Percentiles rank a stretch among this genome's conserved stretches.
phyloP scores from a whole-genome alignment of 2,329 filamentous ascomycete species.

The Myriosclerotinia duriaeana region DNA sequence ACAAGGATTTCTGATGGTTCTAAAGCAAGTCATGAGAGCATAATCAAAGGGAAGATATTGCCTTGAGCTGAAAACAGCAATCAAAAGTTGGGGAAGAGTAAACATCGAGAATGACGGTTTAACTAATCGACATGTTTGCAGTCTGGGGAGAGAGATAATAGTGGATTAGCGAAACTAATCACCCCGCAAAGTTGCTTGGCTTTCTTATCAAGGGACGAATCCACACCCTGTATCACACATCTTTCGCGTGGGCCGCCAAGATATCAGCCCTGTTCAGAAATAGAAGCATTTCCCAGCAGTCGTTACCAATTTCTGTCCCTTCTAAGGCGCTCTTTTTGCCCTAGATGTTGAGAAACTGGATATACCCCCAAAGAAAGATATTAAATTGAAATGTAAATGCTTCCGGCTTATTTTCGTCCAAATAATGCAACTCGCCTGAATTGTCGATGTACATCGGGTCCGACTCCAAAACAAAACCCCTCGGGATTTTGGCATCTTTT shows the following conservation, averaged over 20 bases:
- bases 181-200: constrained; percentile 11
- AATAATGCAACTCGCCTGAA: constrained; percentile 10
- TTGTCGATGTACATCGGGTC: background rate
- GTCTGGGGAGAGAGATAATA: background rate
- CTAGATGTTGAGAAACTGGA: background rate
- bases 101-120: background rate
- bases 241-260: constrained; percentile 12
- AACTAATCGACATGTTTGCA: background rate
- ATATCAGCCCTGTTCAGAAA: constrained; percentile 12
- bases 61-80: background rate
- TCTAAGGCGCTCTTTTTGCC: constrained; percentile 14
- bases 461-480: background rate
- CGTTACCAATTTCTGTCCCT: background rate
- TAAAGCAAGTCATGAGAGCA: background rate
- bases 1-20: background rate
- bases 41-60: background rate
- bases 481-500: constrained; percentile 13
- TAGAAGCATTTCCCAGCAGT: constrained; percentile 1
- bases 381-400: constrained; percentile 16
- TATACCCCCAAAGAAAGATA: background rate
- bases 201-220: background rate
- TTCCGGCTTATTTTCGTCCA: constrained; percentile 24
- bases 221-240: constrained; percentile 7
- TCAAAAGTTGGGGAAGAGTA: background rate
- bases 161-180: constrained; percentile 7